These are phyloP conservation scores for Zygosaccharomyces sapae DNA, from an alignment of 1,139 yeast genomes.

Conservation along the genomic window DNA sequence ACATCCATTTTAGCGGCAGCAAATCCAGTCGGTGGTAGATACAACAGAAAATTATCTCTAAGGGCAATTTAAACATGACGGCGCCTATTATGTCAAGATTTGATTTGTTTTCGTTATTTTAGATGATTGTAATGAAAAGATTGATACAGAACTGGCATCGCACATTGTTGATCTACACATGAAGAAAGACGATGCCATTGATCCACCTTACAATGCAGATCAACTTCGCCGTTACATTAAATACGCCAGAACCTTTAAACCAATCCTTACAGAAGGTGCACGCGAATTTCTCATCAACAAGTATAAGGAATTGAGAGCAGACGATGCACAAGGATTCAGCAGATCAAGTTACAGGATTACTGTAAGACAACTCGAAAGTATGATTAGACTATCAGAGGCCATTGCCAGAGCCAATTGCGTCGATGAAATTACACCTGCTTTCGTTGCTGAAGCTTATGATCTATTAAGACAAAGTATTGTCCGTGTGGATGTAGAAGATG, in stretches of 20 bases:
- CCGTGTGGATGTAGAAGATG: slow-evolving; percentile 91
- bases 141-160: slow-evolving; percentile 84
- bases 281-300: slow-evolving; percentile 70
- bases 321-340: slow-evolving; percentile 82
- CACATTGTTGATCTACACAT: slow-evolving; percentile 93
- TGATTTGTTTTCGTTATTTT: slow-evolving; percentile 87
- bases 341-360: slow-evolving; percentile 88
- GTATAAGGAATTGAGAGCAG: slow-evolving; percentile 82
- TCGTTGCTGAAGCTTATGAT: slow-evolving; percentile 92
- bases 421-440: slow-evolving; percentile 76
- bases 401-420: slow-evolving; percentile 97
- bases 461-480: slow-evolving; percentile 86
- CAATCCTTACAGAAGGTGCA: slow-evolving; percentile 79
- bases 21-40: slow-evolving; percentile 92
- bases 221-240: slow-evolving; percentile 84
- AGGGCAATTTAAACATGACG: slow-evolving; percentile 92
- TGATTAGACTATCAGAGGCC: slow-evolving; percentile 92
- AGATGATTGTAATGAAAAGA: slow-evolving; percentile 90
- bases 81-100: slow-evolving; percentile 99
- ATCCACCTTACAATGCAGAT: slow-evolving; percentile 86
- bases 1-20: slow-evolving; percentile 97
- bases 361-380: slow-evolving; percentile 90
- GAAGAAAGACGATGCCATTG: slow-evolving; percentile 84
- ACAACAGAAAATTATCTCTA: slow-evolving; percentile 80
- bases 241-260: slow-evolving; percentile 91